Base-by-base conservation (phyloP, 129 eudicot species). In the Saposhnikovia divaricata region DNA sequence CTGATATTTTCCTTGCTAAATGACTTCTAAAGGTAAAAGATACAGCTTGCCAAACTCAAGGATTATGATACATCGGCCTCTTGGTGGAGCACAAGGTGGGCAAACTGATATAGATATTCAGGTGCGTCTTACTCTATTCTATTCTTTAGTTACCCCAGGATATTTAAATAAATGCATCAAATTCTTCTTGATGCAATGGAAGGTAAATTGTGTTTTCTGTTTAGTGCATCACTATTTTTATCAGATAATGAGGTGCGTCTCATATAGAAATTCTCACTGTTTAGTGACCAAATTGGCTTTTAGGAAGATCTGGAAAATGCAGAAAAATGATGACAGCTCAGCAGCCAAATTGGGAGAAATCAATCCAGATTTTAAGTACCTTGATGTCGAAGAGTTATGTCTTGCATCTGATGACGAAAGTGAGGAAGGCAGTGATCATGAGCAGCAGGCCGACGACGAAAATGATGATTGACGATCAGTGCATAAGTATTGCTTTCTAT, bases 11-110 rank as follows among this genome's bases (percentile, higher is more conserved):
- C 25, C 31, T 79, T 38, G 51, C 70, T 78, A 31, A 74, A 40
- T 81, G 55, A n/a, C 19, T 48, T 71, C 27, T 86, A 59, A 63
- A 94, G 98, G 98, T 37, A 94, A 94, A 90, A 83, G 98, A 75
- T 94, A 80, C 57, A 94, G 98, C 83, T 88, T 94, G 79, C 98
- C 98, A 44, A 91, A 91, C 84, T 90, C 98, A 39, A 90, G 98
- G 92, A 94, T 94, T 83, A 94, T 94, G 98, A 94, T 94, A 80
- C 98, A 94, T 89, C 98, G 92, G 84, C 98, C 98, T 80, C 90
- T 91, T 82, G 98, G 98, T 85, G 97, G 93, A 66, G 91, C 87
- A 4, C 96, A 94, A 79, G 98, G 97, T 86, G 86, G 83, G 48
- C 92, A 90, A 74, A 87, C 93, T n/a, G 98, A 94, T 74, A 77